Evolutionary conservation across 2,329 filamentous ascomycete species (phyloP), one percentile per base, ranked within the genome.

Genomic region (Fusarium xyrophilum): DNA sequence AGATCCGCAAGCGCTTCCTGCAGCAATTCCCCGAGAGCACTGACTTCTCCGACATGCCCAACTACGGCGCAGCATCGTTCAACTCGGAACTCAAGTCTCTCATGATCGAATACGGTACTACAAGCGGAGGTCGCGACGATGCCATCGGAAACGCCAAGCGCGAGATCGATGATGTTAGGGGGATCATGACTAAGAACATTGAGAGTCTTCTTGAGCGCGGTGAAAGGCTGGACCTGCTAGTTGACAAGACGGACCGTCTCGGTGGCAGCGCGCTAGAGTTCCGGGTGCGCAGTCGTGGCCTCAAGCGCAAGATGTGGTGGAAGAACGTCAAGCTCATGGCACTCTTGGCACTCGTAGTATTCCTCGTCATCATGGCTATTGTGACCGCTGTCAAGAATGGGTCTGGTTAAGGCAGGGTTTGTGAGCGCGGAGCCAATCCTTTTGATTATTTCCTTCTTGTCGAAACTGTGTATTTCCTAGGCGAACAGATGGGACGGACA

Each of bases 251-350:
- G 50, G 95, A 97, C 77, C 85, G 93, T 43, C 80, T 99, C 39
- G 96, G 95, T 17, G 93, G 92, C 30, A 96, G 89, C 78, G 93
- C 96, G 55, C 85, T 90, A 73, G 96, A 99, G 77, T 99, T 99
- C 77, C 85, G 96, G 54, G 90, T 98, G 21, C 86, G 95, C 71
- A 96, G 92, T 78, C 84, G 93, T 28, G 93, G 93, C 2, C 79
- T 99, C 73, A 92, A 96, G 82, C 87, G 96, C 76, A 87, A 91
- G 80, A 98, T 99, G 96, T 99, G 96, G 96, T 98, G 95, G 95
- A 98, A 98, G 89, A 98, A 99, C 79, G 87, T 97, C 46, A 96
- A 96, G 83, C 81, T 99, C 72, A 97, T 98, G 93, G 90, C 88
- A 10, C 79, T 99, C 72, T 76, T 94, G 65, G 84, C 80, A 7